Base-by-base conservation (phyloP, 768 basidiomycete species). In the Leccinum incarnatum region DNA sequence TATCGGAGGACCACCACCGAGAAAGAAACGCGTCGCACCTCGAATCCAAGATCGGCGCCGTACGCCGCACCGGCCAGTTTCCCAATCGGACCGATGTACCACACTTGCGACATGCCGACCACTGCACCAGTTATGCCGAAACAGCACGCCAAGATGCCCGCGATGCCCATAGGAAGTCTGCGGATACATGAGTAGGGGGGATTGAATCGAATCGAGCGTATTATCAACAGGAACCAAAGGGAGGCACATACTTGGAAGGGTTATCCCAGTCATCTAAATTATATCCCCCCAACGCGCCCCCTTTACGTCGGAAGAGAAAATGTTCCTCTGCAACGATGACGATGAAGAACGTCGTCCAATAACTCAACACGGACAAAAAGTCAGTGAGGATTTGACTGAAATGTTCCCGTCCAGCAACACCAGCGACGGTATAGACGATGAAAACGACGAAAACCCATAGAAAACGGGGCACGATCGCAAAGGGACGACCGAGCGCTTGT, bases 11-110 rank as follows among this genome's bases (percentile, higher is more conserved):
- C 21, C 23, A 23, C 4, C 11, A 10, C 14, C 23, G 23, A 47
- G 21, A 21, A 11, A 47, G 46, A 10, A n/a, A n/a, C 5, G 2
- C 5, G 36, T 1, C 74, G 30, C 29, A 81, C 78, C 74, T 83
- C 83, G 56, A 84, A 83, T 32, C 83, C 83, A 29, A 84, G 72
- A 62, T 84, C 83, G 1, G 79, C 82, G 30, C 82, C 82, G 42
- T 67, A 76, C 11, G 37, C 23, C 2, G 67, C 74, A 12, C 81
- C 80, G 4, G 80, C 77, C 48, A 75, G 57, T 50, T 64, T 66
- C 3, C 75, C 83, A 3, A 83, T 64, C 0, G 81, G 82, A 1
- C 83, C 83, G 2, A 76, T 79, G 56, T 82, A 83, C 81, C 81
- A 81, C 6, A 71, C 73, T 58, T 81, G 76, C 8, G 82, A 77